Evolutionary conservation across 1,284 basidiomycete species (phyloP).

Genomic region (Acaromyces ingoldii): DNA sequence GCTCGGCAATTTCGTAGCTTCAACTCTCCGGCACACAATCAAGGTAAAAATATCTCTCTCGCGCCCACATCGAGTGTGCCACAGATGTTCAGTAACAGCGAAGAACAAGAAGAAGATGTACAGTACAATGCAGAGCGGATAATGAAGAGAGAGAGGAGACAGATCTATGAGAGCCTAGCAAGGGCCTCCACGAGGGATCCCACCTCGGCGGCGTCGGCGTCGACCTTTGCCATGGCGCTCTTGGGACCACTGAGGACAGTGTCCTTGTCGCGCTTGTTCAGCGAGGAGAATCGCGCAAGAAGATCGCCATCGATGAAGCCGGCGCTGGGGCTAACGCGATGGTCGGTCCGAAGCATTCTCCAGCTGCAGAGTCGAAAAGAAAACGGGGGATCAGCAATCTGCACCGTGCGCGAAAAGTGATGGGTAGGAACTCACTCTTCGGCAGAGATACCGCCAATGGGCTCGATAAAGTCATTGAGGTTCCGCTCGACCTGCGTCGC

Average conservation of each 20-base stretch:
- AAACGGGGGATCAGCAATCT: neutral
- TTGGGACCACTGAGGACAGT: neutral
- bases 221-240: no score
- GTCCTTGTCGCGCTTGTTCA: neutral
- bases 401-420: neutral
- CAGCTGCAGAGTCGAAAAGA: slow-evolving; percentile 13
- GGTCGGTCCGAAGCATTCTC: slow-evolving; percentile 47
- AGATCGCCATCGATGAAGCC: slow-evolving; percentile 42
- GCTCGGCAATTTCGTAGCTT: no score
- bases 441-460: slow-evolving; percentile 24
- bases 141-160: no score
- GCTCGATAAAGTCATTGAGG: slow-evolving; percentile 18
- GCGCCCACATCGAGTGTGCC: no score
- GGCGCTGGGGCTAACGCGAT: slow-evolving; percentile 26
- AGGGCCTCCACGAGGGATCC: slow-evolving; percentile 1
- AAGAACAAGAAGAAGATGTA: no score
- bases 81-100: no score
- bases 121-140: no score
- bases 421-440: slow-evolving; percentile 12
- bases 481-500: slow-evolving; percentile 34
- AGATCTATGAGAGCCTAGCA: neutral
- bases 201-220: neutral
- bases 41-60: no score
- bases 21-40: no score
- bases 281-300: slow-evolving; percentile 15